Base-by-base conservation (phyloP, 2,329 filamentous ascomycete genomes). In the Dactylellina parvicollis region DNA sequence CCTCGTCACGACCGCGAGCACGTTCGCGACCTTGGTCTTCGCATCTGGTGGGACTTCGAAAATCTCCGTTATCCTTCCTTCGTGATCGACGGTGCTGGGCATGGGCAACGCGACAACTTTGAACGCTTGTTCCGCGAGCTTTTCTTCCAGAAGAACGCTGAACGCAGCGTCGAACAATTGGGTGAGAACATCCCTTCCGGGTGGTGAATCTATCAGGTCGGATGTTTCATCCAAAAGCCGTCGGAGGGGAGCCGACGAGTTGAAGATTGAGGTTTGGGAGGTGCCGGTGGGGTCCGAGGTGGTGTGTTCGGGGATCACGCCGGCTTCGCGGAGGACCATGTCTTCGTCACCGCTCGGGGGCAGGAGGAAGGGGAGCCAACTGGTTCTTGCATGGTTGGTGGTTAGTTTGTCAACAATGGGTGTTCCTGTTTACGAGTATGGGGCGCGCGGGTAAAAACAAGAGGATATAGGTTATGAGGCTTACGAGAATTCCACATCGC, bases 151-250 rank as follows among this genome's bases (percentile, higher is more conserved):
- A 14, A 99, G 86, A 22, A 90, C 87, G 1, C 90, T 90, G 82
- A 97, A 99, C 61, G 89, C 90, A 47, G 92, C 86, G 80, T 98
- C 93, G 71, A 98, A 90, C 64, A 97, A 86, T 67, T 91, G 88
- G 1, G 90, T 92, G 46, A 97, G 85, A 34, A 99, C 92, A 78
- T 92, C 90, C 0, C 89, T 87, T 81, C 98, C 98, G 34, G 91
- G 87, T 0, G 95, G 95, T 0, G 95, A 97, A 79, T 99, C 95
- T 79, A 98, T 89, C 22, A 99, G 86, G 80, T 99, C 95, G 38
- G 94, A 91, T 1, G 95, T 98, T 83, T 99, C 95, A 80, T 99
- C 94, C 0, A 99, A 86, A 18, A 99, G 86, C 67, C 91, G 89
- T 64, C 94, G 88, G 64, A 99, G 86, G 0, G 88, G 86, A 4